Evolutionary conservation across 2,329 filamentous ascomycete species (phyloP), one percentile per base, ranked within the genome.

Genomic region (Xylaria sp.): DNA sequence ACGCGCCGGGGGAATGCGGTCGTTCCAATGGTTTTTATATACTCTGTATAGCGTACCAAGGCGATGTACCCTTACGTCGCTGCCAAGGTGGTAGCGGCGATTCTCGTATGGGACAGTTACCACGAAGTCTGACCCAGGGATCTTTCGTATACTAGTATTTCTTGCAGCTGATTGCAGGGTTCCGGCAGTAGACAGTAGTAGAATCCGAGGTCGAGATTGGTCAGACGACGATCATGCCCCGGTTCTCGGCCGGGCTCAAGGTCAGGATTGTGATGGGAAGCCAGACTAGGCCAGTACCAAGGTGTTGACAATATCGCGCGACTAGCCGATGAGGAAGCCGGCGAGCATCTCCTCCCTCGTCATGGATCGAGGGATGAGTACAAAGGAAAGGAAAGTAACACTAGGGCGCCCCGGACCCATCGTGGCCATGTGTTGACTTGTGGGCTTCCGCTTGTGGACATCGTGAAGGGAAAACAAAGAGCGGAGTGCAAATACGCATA

Each of bases 81-180:
- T 46, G 36, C 51, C 59, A 52, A 49, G 41, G 41, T 46, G 18
- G 28, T 23, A 51, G 48, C 36, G 23, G 51, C 12, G 43, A 43
- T 25, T 33, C 48, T 55, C 39, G 55, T 46, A 39, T 28, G 60
- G 52, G 52, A 62, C 39, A 57, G 52, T 61, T 31, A 33, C 23
- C 36, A 36, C n/a, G 33, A 8, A 36, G 33, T 36, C 33, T 36
- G 33, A 36, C 33, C 33, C 33, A 36, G 4, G 10, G 7, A 36
- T 36, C 33, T 36, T 36, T 10, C 8, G 7, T 36, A 8, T 36
- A 36, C 10, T 33, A 33, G 13, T 66, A 15, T 64, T 61, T 51
- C 48, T 52, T 61, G 59, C 60, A 67, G 68, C 61, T 58, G 56
- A 43, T 55, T 57, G 64, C 64, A 67, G 66, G 66, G 66, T 66